Evolutionary conservation across 345 rosid species (phyloP), one percentile per base, ranked within the genome.

Genomic region (Orychophragmus violaceus): DNA sequence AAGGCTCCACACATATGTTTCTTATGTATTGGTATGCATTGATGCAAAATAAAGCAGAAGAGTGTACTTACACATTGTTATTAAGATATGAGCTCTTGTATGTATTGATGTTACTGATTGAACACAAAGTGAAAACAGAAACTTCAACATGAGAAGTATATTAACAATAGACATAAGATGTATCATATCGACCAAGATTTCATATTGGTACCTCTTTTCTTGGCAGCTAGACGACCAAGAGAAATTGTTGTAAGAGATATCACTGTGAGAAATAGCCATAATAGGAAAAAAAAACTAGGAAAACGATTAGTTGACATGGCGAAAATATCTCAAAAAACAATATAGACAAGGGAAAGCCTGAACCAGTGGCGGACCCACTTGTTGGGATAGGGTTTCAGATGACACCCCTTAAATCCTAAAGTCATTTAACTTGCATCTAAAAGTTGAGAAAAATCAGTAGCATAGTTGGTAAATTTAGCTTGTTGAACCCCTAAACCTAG

Each of bases 71-170:
- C 75, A 71, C 30, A 32, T 8, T 63, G 1, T 71, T 71, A 6
- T 53, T 54, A 5, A 54, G 0, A 45, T 22, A 41, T 45, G 75
- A 71, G 75, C 75, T 71, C 17, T 10, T 16, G 30, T 61, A 71
- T 24, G 24, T 62, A 45, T 71, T 71, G 8, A 54, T 54, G 57
- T 44, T 44, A 16, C 75, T 71, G 75, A 33, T 54, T 44, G 39
- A 42, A 53, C 52, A 69, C 0, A 45, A 45, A 42, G 2, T 27
- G 6, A 27, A 3, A 68, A 16, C 22, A 39, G 5, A 57, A 59
- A 45, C 56, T 18, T 19, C 42, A 48, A 21, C 8, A 48, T 62
- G 8, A 46, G 44, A 16, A 62, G 12, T 5, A 18, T 18, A 46
- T 27, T 12, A 19, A 45, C 6, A 45, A 19, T 8, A 19, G 59